These are phyloP conservation scores for Draba incana DNA, from an alignment of 345 rosid genomes.

Conservation along the genomic window DNA sequence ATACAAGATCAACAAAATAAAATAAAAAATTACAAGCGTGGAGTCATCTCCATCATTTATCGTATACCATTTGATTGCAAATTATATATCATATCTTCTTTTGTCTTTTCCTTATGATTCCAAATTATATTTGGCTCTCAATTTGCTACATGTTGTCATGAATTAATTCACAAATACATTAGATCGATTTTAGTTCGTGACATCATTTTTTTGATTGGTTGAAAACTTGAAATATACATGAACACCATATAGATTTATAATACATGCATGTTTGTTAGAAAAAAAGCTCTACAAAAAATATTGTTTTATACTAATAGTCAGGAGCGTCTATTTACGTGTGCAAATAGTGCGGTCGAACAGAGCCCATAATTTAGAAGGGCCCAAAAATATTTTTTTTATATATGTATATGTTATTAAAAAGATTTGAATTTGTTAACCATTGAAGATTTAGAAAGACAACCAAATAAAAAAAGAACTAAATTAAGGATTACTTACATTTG, in stretches of 20 bases:
- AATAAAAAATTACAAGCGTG: conserved; percentile 39
- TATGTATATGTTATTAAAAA: too few relatives aligned
- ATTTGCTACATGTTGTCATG: conserved; percentile 13
- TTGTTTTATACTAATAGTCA: too few relatives aligned
- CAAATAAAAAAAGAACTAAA: too few relatives aligned
- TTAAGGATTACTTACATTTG: too few relatives aligned
- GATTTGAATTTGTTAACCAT: too few relatives aligned
- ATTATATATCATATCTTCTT: conserved; percentile 26
- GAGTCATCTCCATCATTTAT: conserved; percentile 36
- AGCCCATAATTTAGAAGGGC: too few relatives aligned
- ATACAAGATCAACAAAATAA: neutral
- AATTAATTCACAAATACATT: neutral
- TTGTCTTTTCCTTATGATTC: conserved; percentile 41
- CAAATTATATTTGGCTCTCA: conserved; percentile 31
- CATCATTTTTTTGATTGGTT: neutral
- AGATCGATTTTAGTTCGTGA: neutral
- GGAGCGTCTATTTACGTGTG: too few relatives aligned
- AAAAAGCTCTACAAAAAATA: neutral
- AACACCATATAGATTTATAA: neutral
- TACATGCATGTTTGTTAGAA: neutral
- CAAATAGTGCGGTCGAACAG: too few relatives aligned
- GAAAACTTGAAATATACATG: conserved; percentile 15
- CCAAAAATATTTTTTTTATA: too few relatives aligned
- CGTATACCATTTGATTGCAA: conserved; percentile 30
- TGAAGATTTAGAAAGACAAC: too few relatives aligned